Conservation (phyloP, 2,329 filamentous ascomycete genomes). For the Dactylellina leptospora region DNA sequence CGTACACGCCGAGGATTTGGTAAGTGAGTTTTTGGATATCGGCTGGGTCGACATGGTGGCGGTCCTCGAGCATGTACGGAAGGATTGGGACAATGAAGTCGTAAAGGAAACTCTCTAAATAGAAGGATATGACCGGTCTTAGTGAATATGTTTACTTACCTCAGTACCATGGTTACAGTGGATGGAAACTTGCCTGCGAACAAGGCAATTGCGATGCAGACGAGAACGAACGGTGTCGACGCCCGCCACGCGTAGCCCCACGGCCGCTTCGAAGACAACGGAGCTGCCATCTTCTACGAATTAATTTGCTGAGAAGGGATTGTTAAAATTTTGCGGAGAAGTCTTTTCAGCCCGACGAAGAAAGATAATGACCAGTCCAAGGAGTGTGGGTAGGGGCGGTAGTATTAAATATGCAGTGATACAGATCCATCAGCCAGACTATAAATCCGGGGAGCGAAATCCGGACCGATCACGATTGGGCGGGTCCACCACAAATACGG, state of each 20-base stretch:
- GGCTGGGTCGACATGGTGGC: constrained; percentile 63
- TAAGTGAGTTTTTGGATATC: constrained; percentile 67
- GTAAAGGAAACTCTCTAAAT: constrained; percentile 64
- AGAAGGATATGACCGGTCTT: neutral
- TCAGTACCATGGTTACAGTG: neutral
- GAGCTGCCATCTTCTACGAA: too few species aligned
- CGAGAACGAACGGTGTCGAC: constrained; percentile 9
- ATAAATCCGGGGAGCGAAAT: too few species aligned
- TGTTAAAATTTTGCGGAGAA: too few species aligned
- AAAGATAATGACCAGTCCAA: too few species aligned
- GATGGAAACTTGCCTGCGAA: constrained; percentile 6
- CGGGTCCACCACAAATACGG: too few species aligned
- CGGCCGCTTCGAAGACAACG: neutral
- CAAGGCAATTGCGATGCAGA: constrained; percentile 15
- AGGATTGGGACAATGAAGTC: constrained; percentile 68
- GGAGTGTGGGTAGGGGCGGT: too few species aligned
- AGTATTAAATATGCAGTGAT: too few species aligned
- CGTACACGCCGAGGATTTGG: constrained; percentile 66
- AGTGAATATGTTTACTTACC: neutral
- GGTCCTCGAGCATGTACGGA: constrained; percentile 63
- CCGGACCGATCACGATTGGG: too few species aligned
- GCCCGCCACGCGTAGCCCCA: constrained; percentile 22
- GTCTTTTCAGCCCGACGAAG: too few species aligned
- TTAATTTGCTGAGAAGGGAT: too few species aligned
- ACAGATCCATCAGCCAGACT: too few species aligned